A percentile compares a stretch with the other conserved stretches of the same genome.
phyloP scores from a whole-genome alignment of 2,329 filamentous ascomycete species.

The Immersiporthe knoxdaviesiana region DNA sequence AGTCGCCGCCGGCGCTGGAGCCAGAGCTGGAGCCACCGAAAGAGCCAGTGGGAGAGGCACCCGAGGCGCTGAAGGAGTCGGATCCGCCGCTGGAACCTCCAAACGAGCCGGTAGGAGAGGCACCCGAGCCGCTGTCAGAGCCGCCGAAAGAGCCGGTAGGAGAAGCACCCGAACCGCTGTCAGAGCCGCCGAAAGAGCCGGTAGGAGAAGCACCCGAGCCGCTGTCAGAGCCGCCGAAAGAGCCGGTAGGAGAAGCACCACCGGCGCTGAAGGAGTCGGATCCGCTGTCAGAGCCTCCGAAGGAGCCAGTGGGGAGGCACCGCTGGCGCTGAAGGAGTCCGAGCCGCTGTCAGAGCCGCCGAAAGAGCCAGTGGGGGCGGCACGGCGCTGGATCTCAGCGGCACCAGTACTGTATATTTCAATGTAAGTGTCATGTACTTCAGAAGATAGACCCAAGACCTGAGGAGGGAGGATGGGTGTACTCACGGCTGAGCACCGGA shows the following conservation, averaged over 20 bases:
- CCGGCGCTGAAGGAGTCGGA: background rate
- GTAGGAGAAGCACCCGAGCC: constrained; percentile 16
- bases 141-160: no score
- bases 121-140: background rate
- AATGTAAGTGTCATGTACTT: background rate
- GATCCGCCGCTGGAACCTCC: constrained; percentile 13
- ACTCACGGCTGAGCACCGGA: constrained; percentile 16
- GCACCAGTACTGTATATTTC: background rate
- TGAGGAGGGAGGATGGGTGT: background rate
- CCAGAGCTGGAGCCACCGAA: constrained; percentile 15
- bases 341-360: background rate
- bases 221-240: constrained; percentile 14
- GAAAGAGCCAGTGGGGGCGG: constrained; percentile 19
- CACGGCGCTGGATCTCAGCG: background rate
- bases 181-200: constrained; percentile 4
- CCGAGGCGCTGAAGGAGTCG: background rate
- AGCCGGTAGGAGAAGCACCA: background rate
- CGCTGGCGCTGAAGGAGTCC: background rate
- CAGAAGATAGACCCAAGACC: no score
- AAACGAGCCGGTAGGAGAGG: background rate
- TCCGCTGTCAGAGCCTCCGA: no score
- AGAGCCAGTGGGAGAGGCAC: constrained; percentile 7
- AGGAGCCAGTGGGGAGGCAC: no score
- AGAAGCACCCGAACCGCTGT: background rate
- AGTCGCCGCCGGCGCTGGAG: constrained; percentile 3